phyloP scores from a whole-genome alignment of 805 yeast species.

The Myxozyma neotropica region DNA sequence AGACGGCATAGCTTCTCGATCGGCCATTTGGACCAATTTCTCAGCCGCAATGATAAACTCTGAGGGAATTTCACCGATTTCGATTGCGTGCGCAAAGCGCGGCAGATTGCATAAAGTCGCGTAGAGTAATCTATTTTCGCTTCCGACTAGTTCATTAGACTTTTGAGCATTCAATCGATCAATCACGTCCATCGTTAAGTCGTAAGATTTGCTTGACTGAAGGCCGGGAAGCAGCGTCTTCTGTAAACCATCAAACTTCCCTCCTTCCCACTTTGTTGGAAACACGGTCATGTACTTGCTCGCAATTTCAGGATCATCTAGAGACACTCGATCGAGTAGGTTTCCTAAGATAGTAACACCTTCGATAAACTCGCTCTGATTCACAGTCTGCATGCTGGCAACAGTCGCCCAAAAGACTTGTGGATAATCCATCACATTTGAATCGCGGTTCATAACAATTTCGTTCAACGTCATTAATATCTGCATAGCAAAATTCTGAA shows the following conservation, averaged over 20 bases:
- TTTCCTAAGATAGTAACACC: conserved; percentile 79
- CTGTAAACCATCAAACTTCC: conserved; percentile 86
- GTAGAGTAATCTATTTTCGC: conserved; percentile 65
- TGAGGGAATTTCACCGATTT: conserved; percentile 52
- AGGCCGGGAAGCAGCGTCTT: conserved; percentile 78
- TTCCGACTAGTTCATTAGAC: conserved; percentile 77
- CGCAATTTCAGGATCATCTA: conserved; percentile 82
- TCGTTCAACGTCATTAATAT: conserved; percentile 95
- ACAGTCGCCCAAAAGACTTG: conserved; percentile 94
- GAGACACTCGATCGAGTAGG: conserved; percentile 81
- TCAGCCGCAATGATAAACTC: conserved; percentile 59
- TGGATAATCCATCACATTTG: conserved; percentile 83
- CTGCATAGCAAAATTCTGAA: conserved; percentile 97
- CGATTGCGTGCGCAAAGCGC: conserved; percentile 79
- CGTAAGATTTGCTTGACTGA: conserved; percentile 77
- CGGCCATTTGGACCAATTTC: conserved; percentile 64
- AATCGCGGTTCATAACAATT: conserved; percentile 78
- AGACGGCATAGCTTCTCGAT: conserved; percentile 55
- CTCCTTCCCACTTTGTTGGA: conserved; percentile 97
- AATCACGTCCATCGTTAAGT: conserved; percentile 70
- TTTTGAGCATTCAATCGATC: conserved; percentile 68
- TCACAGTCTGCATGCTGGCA: conserved; percentile 85
- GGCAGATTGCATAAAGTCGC: conserved; percentile 81
- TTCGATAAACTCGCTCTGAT: conserved; percentile 91
- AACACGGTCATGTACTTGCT: conserved; percentile 80